Conservation (phyloP, 2,329 filamentous ascomycete species). For the Colletotrichum trifolii region DNA sequence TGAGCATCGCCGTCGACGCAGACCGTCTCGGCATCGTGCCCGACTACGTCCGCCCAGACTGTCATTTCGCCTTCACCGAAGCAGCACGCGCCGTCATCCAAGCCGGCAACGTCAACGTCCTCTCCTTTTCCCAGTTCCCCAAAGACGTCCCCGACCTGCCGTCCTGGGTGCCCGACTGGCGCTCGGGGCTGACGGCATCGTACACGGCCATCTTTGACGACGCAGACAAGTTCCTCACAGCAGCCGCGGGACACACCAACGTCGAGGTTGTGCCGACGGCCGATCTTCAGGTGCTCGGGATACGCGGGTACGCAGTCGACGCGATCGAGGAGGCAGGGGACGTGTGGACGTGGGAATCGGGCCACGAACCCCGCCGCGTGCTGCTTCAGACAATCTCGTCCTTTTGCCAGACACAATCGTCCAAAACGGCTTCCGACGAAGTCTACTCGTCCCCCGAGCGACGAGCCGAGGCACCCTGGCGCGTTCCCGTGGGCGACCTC, state of each 20-base stretch:
- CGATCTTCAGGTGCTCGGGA: conserved; percentile 14
- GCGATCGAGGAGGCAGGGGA: conserved; percentile 25
- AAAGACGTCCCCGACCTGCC: conserved; percentile 40
- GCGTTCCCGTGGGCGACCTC: conserved; percentile 26
- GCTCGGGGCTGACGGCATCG: conserved; percentile 25
- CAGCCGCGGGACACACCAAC: conserved; percentile 13
- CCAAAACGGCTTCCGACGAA: background rate
- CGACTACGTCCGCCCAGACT: conserved; percentile 15
- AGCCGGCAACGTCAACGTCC: conserved; percentile 17
- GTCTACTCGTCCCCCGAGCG: conserved; percentile 8
- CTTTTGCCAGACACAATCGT: conserved; percentile 11
- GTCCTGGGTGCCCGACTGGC: conserved; percentile 53
- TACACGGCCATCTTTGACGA: conserved; percentile 17
- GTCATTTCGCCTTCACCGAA: conserved; percentile 11
- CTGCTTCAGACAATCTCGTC: conserved; percentile 8
- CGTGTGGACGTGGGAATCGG: conserved; percentile 18
- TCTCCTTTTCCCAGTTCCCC: conserved; percentile 30
- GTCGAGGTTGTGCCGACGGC: conserved; percentile 7
- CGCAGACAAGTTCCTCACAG: conserved; percentile 2
- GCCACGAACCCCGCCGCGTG: background rate
- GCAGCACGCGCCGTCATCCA: conserved; percentile 24
- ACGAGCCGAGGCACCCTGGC: conserved; percentile 28
- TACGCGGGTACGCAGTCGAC: conserved; percentile 29
- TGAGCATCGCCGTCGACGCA: conserved; percentile 38
- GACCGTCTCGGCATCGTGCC: conserved; percentile 16